Base-by-base conservation (phyloP, 148 eudicot genomes). In the Fagopyrum tataricum region DNA sequence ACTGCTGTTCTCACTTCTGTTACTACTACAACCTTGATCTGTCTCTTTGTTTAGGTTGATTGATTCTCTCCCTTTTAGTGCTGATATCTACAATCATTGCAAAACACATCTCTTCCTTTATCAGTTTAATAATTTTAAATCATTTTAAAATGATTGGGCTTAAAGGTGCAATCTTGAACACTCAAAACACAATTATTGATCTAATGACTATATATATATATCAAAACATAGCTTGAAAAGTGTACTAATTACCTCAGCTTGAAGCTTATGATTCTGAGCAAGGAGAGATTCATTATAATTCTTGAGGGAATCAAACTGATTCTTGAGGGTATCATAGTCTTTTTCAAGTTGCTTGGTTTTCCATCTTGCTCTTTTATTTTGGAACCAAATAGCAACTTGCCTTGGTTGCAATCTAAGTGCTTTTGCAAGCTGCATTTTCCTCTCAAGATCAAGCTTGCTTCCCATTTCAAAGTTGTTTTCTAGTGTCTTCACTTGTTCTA, bases 351-450 rank as follows among this genome's bases (percentile, higher is more conserved):
- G 98, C 82, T 95, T 95, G 4, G 98, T 95, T 73, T 91, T 95
- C 97, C 98, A 95, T 31, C 98, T 80, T 1, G 98, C 98, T 76
- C 98, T 83, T 53, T 97, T 79, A 44, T 95, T 95, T 72, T 91
- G 98, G 53, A 95, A 95, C 98, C 98, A 95, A 49, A 95, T 90
- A 0, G 98, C 98, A 62, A 95, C 80, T 67, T 91, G 98, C 53
- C 97, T 90, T 0, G 97, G 98, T 73, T 95, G 97, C 9, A 95
- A 86, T 1, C 97, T 96, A 76, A 95, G 96, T 46, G 91, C 90
- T 53, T 89, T 85, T 66, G 97, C 96, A 72, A 95, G 72, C 84
- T 95, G 93, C 86, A 91, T 81, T 86, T 91, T 95, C 73, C 93
- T 83, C 66, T 95, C 97, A 47, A 93, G 97, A 72, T 95, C 98